These are phyloP conservation scores for Calonectria hawksworthii DNA, from an alignment of 2,329 filamentous ascomycete genomes.

Conservation along the genomic window DNA sequence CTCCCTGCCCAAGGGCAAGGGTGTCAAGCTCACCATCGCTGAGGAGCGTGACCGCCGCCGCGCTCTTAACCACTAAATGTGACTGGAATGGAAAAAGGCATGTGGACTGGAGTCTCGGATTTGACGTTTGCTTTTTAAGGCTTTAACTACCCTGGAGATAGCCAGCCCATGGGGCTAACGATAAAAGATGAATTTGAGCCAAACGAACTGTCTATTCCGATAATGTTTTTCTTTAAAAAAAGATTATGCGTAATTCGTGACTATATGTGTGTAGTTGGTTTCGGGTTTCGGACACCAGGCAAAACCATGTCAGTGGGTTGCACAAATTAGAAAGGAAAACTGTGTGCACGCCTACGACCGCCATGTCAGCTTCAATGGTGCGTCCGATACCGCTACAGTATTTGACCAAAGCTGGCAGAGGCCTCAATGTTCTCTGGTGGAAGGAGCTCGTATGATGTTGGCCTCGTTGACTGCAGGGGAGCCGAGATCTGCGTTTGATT, in stretches of 20 bases:
- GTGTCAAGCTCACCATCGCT: constrained; percentile 99
- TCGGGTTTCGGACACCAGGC: not conserved
- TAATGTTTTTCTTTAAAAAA: constrained; percentile 16
- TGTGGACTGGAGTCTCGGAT: constrained; percentile 58
- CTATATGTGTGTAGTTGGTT: not conserved
- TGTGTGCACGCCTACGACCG: not conserved
- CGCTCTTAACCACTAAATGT: constrained; percentile 71
- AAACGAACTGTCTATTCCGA: constrained; percentile 46
- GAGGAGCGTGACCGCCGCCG: constrained; percentile 99
- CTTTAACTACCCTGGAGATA: constrained; percentile 51
- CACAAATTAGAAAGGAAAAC: not conserved
- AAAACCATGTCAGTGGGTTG: not conserved
- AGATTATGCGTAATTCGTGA: not conserved
- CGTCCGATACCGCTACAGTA: not conserved
- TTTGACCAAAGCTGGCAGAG: not conserved
- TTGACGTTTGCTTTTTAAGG: constrained; percentile 54
- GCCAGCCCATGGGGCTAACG: constrained; percentile 53
- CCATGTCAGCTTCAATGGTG: not conserved
- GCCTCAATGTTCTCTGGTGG: not conserved
- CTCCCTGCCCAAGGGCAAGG: constrained; percentile 99
- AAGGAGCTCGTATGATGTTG: not conserved
- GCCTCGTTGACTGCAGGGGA: not conserved
- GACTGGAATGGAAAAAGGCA: constrained; percentile 49
- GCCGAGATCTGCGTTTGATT: not conserved
- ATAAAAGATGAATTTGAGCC: constrained; percentile 54